Evolutionary conservation across 495 filamentous ascomycete genomes (phyloP).

Genomic region (Saxophila tyrrhenica): DNA sequence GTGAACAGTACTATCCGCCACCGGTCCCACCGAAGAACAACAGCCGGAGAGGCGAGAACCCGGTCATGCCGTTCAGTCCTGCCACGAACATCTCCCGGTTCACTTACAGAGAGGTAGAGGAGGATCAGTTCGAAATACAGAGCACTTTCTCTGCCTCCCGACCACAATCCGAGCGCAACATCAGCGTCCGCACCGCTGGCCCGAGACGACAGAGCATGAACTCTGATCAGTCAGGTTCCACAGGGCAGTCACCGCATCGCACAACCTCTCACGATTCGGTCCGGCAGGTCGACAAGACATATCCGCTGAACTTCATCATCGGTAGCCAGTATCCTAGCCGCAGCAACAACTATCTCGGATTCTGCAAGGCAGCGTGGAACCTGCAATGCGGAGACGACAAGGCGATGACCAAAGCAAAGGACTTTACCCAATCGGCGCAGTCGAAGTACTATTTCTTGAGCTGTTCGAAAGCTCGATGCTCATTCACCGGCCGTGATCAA

Average conservation of each 20-base stretch:
- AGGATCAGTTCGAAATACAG: background rate
- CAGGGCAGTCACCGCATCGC: background rate
- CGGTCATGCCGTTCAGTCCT: background rate
- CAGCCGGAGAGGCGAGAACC: background rate
- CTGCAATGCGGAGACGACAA: conserved; percentile 1
- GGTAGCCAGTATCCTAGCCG: background rate
- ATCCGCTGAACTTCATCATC: background rate
- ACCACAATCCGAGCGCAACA: background rate
- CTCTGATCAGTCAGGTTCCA: background rate
- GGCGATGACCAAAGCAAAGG: conserved; percentile 2
- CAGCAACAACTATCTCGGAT: conserved; percentile 6
- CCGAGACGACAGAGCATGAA: background rate
- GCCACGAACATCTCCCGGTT: background rate
- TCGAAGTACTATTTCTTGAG: conserved; percentile 5
- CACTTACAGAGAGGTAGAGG: background rate
- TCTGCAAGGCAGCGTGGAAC: conserved; percentile 1
- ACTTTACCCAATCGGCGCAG: background rate
- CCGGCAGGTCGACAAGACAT: background rate
- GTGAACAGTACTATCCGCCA: background rate
- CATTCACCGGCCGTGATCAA: background rate
- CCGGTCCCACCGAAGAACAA: background rate
- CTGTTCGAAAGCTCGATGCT: background rate
- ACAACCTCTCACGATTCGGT: background rate
- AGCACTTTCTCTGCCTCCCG: background rate
- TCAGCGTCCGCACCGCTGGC: background rate